Conservation (phyloP, 768 basidiomycete genomes). For the Mycena maculata region DNA sequence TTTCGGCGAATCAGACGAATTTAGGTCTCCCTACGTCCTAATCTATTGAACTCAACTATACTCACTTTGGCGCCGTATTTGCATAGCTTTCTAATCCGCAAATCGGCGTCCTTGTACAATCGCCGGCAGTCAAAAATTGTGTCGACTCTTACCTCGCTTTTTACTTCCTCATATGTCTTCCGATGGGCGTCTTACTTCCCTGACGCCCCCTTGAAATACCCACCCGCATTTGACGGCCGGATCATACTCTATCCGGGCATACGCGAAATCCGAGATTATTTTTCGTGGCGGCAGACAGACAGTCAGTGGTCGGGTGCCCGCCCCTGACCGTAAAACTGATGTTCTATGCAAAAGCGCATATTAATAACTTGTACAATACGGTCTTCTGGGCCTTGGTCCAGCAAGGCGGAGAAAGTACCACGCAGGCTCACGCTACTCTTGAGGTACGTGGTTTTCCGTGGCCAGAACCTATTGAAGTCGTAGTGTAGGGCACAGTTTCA, state of each 20-base stretch:
- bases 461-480: background rate
- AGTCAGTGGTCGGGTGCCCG: conserved; percentile 64
- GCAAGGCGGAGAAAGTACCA: conserved; percentile 79
- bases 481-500: conserved; percentile 83
- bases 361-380: conserved; percentile 98
- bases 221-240: conserved; percentile 94
- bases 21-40: conserved; percentile 66
- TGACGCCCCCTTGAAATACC: conserved; percentile 75
- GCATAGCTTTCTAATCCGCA: conserved; percentile 86
- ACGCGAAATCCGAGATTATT: conserved; percentile 72
- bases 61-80: conserved; percentile 59
- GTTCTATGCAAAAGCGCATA: conserved; percentile 79
- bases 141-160: conserved; percentile 28
- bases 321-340: background rate
- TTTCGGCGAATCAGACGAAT: conserved; percentile 98
- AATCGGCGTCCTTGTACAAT: conserved; percentile 81
- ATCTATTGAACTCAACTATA: conserved; percentile 59
- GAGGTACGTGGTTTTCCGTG: conserved; percentile 56
- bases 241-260: conserved; percentile 80
- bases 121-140: conserved; percentile 79
- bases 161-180: conserved; percentile 88
- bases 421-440: conserved; percentile 85
- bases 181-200: conserved; percentile 88
- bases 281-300: conserved; percentile 86
- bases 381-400: conserved; percentile 94